phyloP scores from a whole-genome alignment of 75 land plant genomes.

The Picea sitchensis region DNA sequence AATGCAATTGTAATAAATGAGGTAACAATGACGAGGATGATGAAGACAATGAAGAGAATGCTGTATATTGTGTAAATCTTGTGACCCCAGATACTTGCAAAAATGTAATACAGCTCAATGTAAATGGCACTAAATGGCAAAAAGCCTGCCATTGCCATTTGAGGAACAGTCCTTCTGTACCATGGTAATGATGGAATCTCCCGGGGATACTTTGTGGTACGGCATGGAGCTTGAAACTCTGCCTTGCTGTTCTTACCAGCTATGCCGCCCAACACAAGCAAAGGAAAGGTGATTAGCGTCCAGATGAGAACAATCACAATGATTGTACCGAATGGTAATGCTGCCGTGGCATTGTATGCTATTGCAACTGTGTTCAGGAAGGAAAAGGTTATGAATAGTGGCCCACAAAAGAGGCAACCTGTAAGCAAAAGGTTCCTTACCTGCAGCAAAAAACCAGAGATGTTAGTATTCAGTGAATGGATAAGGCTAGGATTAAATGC shows the following conservation, averaged over 20 bases:
- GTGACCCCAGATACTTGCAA: slow-evolving; percentile 85
- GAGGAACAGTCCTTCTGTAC: slow-evolving; percentile 59
- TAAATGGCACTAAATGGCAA: slow-evolving; percentile 80
- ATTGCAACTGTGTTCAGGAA: slow-evolving; percentile 73
- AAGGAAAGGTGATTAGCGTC: slow-evolving; percentile 62
- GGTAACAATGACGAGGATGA: slow-evolving; percentile 71
- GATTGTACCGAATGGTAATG: slow-evolving; percentile 73
- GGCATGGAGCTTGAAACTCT: slow-evolving; percentile 72
- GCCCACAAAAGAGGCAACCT: slow-evolving; percentile 67
- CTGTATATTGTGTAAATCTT: slow-evolving; percentile 68
- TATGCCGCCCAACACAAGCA: slow-evolving; percentile 74
- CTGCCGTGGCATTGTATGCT: slow-evolving; percentile 61
- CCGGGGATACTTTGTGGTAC: slow-evolving; percentile 71
- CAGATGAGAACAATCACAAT: slow-evolving; percentile 62
- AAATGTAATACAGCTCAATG: slow-evolving; percentile 72
- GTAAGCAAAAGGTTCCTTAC: slow-evolving; percentile 56
- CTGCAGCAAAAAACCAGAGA: slow-evolving; percentile 17
- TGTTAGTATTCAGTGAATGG: not conserved
- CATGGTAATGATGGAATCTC: slow-evolving; percentile 68
- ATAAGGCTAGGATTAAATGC: not conserved
- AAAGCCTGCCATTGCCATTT: slow-evolving; percentile 80
- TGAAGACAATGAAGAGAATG: slow-evolving; percentile 76
- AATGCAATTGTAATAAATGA: slow-evolving; percentile 77
- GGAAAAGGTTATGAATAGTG: slow-evolving; percentile 65
- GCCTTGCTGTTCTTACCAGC: slow-evolving; percentile 69